Conservation (phyloP, 1,284 basidiomycete species). For the Pyrrhoderma noxium region DNA sequence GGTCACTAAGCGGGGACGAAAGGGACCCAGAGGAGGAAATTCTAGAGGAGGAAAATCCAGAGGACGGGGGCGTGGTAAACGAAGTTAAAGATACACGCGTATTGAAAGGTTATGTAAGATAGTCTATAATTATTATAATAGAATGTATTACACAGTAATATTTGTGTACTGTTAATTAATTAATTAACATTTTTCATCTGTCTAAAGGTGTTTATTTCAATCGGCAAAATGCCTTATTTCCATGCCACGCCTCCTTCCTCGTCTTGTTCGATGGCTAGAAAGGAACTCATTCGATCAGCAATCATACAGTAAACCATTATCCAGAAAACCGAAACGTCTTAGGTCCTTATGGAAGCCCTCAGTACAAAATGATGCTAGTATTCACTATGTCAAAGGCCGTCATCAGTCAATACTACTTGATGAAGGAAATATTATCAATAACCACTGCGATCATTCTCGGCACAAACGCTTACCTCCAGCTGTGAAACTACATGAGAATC, state of each 20-base stretch:
- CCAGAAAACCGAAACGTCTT: background rate
- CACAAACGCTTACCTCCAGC: slow-evolving; percentile 54
- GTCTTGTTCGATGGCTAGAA: slow-evolving; percentile 41
- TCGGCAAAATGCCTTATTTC: background rate
- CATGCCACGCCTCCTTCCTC: slow-evolving; percentile 64
- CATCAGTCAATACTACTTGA: slow-evolving; percentile 51
- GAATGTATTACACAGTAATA: too few species aligned
- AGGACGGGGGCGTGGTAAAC: too few species aligned
- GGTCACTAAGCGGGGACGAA: too few species aligned
- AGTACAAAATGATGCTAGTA: too few species aligned
- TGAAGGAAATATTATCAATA: slow-evolving; percentile 43
- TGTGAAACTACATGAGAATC: slow-evolving; percentile 26
- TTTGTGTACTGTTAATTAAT: too few species aligned
- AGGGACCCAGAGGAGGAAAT: too few species aligned
- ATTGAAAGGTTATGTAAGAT: too few species aligned
- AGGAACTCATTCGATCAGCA: slow-evolving; percentile 20
- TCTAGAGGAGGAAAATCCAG: too few species aligned
- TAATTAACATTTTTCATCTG: too few species aligned
- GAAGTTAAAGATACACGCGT: too few species aligned
- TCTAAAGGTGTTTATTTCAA: too few species aligned
- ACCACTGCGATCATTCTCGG: slow-evolving; percentile 36
- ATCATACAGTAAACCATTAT: slow-evolving; percentile 16
- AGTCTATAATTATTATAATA: too few species aligned
- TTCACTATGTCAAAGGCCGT: slow-evolving; percentile 33
- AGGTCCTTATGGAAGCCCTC: slow-evolving; percentile 21